Base-by-base conservation (phyloP, 306 rosid species). In the Vicia villosa region DNA sequence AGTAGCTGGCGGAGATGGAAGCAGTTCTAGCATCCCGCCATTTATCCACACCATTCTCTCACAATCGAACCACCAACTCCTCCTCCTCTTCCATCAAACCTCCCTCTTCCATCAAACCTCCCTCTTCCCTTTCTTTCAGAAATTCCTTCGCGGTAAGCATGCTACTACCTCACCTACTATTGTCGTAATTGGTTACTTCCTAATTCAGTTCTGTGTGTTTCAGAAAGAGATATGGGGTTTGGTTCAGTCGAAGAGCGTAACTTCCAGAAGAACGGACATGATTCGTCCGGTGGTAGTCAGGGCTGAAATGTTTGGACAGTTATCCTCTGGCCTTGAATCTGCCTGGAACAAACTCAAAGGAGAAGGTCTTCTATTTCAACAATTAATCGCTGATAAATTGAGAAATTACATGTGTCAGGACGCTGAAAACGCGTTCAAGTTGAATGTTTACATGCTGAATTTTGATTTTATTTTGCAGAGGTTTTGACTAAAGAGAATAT, bases 341-440 rank as follows among this genome's bases (percentile, higher is more conserved):
- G 97, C 99, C 32, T 91, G 99, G 99, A 91, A 74, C 86, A 94
- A 91, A 77, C 97, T 94, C 86, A 94, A 80, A 70, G 97, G 99
- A 79, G 97, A 91, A 94, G 99, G 99, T 79, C 38, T 24, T 37
- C 6, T 7, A 6, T 34, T 28, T 5, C 32, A 5, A 4, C 10
- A 7, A 7, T 34, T 34, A 34, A 34, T 32, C 37, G 37, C 37
- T 5, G 6, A 32, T 34, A 7, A 5, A 0, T 24, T 52, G 5
- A 52, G 9, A 51, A 54, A 54, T 11, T 54, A 21, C 4, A 21
- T 21, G 16, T 15, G 4, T 46, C 8, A 10, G 52, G 52, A 15
- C 20, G 8, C 20, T 6, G 10, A 10, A 46, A 2, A 46, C 10
- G 10, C 9, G 1, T 46, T 15, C 17, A 7, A 46, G 15, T 1